These are phyloP conservation scores for Penicillium sp. DNA, from an alignment of 2,329 filamentous ascomycete species.

Conservation along the genomic window DNA sequence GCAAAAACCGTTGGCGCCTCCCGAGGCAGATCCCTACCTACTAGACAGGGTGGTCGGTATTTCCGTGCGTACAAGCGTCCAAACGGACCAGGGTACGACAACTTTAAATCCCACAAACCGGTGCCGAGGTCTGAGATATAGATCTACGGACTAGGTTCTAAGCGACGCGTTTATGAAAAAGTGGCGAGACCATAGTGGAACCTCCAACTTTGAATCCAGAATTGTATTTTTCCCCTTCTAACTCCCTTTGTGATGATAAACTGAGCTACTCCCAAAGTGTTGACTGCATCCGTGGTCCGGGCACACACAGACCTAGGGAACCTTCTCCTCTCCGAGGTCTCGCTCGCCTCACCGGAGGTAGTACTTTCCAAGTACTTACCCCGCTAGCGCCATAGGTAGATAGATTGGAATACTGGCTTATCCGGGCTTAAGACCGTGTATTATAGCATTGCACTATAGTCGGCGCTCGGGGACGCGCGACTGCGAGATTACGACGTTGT, in stretches of 20 bases:
- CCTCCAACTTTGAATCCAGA: not conserved
- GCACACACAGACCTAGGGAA: not conserved
- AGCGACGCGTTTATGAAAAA: not conserved
- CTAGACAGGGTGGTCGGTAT: slow-evolving; percentile 18
- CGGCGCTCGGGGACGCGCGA: not conserved
- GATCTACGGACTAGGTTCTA: not conserved
- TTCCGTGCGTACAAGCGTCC: slow-evolving; percentile 12
- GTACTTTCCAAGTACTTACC: not conserved
- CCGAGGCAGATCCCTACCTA: slow-evolving; percentile 18
- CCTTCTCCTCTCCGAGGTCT: not conserved
- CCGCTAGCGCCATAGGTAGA: not conserved
- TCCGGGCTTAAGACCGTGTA: not conserved
- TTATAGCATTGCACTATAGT: not conserved
- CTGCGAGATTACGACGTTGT: slow-evolving; percentile 4
- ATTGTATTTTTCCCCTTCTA: not conserved
- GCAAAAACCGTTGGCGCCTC: slow-evolving; percentile 18
- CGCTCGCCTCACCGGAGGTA: not conserved
- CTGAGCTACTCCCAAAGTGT: not conserved
- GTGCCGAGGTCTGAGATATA: not conserved
- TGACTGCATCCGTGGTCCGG: not conserved
- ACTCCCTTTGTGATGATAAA: not conserved
- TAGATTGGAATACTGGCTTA: not conserved
- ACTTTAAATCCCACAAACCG: slow-evolving; percentile 21
- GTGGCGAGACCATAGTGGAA: not conserved
- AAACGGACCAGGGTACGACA: slow-evolving; percentile 20